These are phyloP conservation scores for Linum usitatissimum DNA, from an alignment of 345 rosid species.

Conservation along the genomic window DNA sequence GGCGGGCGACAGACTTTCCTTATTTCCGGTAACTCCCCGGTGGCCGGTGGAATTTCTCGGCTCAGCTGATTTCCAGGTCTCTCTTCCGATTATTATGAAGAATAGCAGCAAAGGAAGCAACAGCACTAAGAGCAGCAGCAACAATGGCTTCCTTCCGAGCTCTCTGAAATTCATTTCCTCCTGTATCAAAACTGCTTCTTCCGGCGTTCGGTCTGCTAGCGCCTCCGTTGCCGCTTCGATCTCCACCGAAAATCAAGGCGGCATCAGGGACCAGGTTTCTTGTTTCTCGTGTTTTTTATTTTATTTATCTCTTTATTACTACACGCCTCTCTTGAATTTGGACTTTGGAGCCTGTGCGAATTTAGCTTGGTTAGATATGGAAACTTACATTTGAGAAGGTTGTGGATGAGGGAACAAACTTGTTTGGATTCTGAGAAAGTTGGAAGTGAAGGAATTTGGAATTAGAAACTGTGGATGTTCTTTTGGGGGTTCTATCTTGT, in stretches of 20 bases:
- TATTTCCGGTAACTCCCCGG: conserved; percentile 47
- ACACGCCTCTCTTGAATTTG: not conserved
- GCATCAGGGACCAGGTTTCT: conserved; percentile 59
- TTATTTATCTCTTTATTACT: not conserved
- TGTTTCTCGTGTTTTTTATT: not conserved
- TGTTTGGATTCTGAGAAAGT: conserved; percentile 15
- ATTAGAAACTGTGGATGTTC: conserved; percentile 1
- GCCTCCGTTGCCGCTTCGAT: conserved; percentile 82
- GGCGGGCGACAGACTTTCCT: not conserved
- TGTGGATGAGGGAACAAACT: not conserved
- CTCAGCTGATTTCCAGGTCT: conserved; percentile 2
- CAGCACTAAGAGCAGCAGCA: conserved; percentile 12
- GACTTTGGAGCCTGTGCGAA: too few relatives aligned
- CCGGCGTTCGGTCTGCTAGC: conserved; percentile 83
- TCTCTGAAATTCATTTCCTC: conserved; percentile 81
- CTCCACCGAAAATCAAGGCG: conserved; percentile 44
- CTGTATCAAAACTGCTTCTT: conserved; percentile 79
- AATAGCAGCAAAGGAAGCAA: conserved; percentile 30
- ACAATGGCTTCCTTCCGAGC: conserved; percentile 54
- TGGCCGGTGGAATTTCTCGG: conserved; percentile 26
- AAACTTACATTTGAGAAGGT: not conserved
- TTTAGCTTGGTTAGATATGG: not conserved
- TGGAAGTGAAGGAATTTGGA: not conserved
- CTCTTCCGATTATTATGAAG: conserved; percentile 47
- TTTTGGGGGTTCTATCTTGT: not conserved